A percentile compares a stretch with the other conserved stretches of the same genome.
Conservation (phyloP, 2,329 filamentous ascomycete genomes). For the Fusarium sp. region DNA sequence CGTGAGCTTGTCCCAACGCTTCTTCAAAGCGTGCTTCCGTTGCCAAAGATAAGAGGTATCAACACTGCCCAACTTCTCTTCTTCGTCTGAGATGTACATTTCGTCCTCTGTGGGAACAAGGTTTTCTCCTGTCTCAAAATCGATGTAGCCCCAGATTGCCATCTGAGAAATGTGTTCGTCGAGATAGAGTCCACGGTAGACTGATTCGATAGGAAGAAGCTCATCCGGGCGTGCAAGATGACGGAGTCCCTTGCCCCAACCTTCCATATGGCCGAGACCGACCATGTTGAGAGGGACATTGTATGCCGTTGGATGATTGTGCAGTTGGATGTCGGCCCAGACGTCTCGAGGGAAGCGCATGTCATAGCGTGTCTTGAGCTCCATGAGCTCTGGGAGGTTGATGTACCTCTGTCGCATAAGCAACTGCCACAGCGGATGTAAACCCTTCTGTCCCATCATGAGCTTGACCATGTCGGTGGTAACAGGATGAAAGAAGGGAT, state of each 20-base stretch:
- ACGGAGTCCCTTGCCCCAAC: constrained; percentile 61
- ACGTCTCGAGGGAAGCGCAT: constrained; percentile 55
- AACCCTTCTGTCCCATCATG: constrained; percentile 67
- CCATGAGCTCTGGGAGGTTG: constrained; percentile 62
- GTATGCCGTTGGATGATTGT: constrained; percentile 51
- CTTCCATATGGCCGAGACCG: constrained; percentile 65
- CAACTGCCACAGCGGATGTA: constrained; percentile 68
- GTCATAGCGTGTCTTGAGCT: constrained; percentile 68
- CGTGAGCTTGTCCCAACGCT: constrained; percentile 54
- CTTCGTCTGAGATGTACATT: constrained; percentile 63
- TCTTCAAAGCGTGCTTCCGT: constrained; percentile 58
- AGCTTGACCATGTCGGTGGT: constrained; percentile 64
- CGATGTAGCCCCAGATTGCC: constrained; percentile 71
- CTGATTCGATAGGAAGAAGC: constrained; percentile 66
- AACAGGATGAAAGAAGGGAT: constrained; percentile 67
- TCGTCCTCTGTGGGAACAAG: constrained; percentile 62
- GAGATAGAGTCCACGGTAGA: constrained; percentile 63
- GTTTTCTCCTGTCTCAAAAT: constrained; percentile 63
- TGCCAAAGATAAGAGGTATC: constrained; percentile 56
- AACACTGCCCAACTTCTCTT: constrained; percentile 48
- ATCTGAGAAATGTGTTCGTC: constrained; percentile 66
- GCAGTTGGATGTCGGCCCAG: constrained; percentile 34
- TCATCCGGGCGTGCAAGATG: constrained; percentile 68
- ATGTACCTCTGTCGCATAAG: constrained; percentile 67
- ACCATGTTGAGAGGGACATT: constrained; percentile 64